phyloP scores from a whole-genome alignment of 192 early-diverging fungal genomes.

The Backusella sp. region DNA sequence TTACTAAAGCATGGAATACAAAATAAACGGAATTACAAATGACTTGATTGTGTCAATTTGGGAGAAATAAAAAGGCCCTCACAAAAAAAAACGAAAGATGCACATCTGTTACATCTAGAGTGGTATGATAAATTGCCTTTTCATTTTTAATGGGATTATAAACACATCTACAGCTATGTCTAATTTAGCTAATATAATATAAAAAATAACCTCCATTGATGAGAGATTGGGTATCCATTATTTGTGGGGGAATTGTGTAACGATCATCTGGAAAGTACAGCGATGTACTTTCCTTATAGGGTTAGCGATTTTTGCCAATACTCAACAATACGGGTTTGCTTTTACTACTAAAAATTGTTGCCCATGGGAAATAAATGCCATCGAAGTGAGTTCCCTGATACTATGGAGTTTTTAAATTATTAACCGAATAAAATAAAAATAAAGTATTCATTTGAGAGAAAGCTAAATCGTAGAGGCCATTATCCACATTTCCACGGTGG shows the following conservation, averaged over 20 bases:
- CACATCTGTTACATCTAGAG: not conserved
- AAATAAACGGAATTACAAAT: not conserved
- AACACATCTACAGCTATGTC: not conserved
- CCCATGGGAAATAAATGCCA: not conserved
- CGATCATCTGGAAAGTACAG: not conserved
- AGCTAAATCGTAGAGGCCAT: not conserved
- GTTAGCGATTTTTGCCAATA: not conserved
- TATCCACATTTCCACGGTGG: not conserved
- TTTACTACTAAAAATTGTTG: not conserved
- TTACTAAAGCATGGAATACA: not conserved
- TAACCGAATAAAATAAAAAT: not conserved
- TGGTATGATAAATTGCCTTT: not conserved
- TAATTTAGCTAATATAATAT: not conserved
- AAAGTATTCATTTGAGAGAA: not conserved
- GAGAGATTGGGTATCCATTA: not conserved
- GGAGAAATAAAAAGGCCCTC: not conserved
- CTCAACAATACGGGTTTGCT: not conserved
- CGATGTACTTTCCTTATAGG: not conserved
- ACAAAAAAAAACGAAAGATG: not conserved
- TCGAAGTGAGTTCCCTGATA: not conserved
- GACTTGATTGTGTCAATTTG: not conserved
- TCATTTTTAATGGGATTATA: not conserved
- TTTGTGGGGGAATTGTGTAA: not conserved
- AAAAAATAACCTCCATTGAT: not conserved
- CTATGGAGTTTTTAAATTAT: not conserved